Base-by-base conservation (phyloP, 1,284 basidiomycete species). In the Paramarasmius palmivorus region DNA sequence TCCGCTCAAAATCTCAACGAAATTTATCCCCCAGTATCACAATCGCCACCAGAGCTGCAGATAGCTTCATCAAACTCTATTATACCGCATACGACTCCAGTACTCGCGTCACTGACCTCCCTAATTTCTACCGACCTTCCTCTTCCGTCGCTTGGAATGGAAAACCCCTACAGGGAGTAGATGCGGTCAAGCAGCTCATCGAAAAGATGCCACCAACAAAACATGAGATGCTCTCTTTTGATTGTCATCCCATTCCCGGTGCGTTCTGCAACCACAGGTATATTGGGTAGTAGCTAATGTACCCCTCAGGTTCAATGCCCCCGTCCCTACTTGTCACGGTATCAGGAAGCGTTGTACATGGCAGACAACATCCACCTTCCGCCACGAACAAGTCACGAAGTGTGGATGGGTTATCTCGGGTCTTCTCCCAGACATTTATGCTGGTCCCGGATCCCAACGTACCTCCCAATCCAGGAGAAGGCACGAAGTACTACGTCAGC, bases 201-300 rank as follows among this genome's bases (percentile, higher is more conserved):
- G 71, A 78, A 57, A 79, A 80, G 52, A 90, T 90, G 83, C 89
- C 88, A 4, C 71, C 73, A 22, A 89, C 88, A 20, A 86, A 83
- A 58, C 91, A 93, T 62, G 90, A 92, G 56, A 79, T 93, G 23
- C 88, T 91, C 66, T 90, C 88, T 7, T 91, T 89, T 61, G 92
- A 93, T 67, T 93, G 91, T 62, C 91, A 93, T 65, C 89, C 92
- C 26, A 90, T 93, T 53, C 86, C 89, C 68, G 90, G 91, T 89
- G 55, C 69, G 38, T 42, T 51, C 15, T 40, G 15, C 42, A 38
- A 38, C 52, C 20, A 42, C 19, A 20, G 22, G 29, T 53, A 36
- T 32, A 41, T 37, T 36, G 37, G 23, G 29, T 25, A 36, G 20
- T 22, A 49, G 40, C 29, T 25, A 29, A 26, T 46, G 29, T 57